phyloP scores from a whole-genome alignment of 1,284 basidiomycete genomes.

The Ceraceosorus bombacis region DNA sequence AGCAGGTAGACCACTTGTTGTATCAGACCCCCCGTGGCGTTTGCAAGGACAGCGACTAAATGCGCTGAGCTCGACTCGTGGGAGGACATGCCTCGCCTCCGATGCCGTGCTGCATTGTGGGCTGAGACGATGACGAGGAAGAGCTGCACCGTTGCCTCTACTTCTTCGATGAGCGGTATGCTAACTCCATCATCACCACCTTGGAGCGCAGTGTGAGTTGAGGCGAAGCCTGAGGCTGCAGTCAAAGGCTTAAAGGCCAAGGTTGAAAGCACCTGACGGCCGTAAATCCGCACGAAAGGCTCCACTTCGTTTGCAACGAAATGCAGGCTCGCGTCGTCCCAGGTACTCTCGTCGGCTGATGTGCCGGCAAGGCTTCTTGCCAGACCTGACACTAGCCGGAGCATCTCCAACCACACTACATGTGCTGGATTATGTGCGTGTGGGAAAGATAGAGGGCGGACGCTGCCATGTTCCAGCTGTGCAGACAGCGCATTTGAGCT shows the following conservation, averaged over 20 bases:
- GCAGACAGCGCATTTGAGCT: slow-evolving; percentile 71
- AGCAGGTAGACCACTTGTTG: slow-evolving; percentile 82
- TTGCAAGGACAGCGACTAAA: slow-evolving; percentile 60
- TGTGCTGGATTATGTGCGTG: slow-evolving; percentile 70
- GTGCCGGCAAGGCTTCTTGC: slow-evolving; percentile 56
- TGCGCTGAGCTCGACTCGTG: background rate
- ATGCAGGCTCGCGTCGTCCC: slow-evolving; percentile 57
- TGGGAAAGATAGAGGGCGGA: slow-evolving; percentile 63
- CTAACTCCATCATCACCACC: slow-evolving; percentile 8
- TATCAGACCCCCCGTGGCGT: slow-evolving; percentile 64
- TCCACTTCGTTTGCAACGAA: slow-evolving; percentile 80
- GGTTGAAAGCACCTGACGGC: slow-evolving; percentile 28
- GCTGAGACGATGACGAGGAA: slow-evolving; percentile 19
- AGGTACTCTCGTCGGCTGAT: background rate
- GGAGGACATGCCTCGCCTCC: background rate
- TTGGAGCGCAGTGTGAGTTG: no score
- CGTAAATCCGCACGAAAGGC: slow-evolving; percentile 75
- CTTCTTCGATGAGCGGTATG: slow-evolving; percentile 28
- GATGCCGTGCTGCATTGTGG: no score
- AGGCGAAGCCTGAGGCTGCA: background rate
- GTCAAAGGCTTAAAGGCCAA: background rate
- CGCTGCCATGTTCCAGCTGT: slow-evolving; percentile 62
- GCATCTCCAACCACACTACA: slow-evolving; percentile 72
- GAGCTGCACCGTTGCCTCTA: slow-evolving; percentile 21
- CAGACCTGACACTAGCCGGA: slow-evolving; percentile 69